Percentiles rank a stretch among this genome's conserved stretches.
phyloP scores from a whole-genome alignment of 2,329 filamentous ascomycete species.

The Metarhizium rileyi region DNA sequence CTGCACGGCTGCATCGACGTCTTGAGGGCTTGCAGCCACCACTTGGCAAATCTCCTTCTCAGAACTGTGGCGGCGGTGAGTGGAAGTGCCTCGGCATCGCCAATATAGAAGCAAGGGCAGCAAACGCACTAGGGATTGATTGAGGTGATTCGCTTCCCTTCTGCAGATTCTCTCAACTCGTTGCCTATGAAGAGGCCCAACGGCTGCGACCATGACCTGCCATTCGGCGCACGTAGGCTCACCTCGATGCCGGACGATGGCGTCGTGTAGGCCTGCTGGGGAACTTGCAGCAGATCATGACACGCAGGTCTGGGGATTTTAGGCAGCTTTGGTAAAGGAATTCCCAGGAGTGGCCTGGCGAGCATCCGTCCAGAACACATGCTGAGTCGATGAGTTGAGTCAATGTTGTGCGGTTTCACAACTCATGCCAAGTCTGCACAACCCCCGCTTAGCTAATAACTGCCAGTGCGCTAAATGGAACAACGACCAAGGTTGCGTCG shows the following conservation, averaged over 20 bases:
- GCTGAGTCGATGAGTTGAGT: no score
- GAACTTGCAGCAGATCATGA: neutral
- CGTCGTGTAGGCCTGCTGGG: neutral
- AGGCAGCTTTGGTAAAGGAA: neutral
- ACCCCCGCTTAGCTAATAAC: no score
- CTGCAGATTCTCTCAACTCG: constrained; percentile 61
- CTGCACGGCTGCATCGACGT: constrained; percentile 12
- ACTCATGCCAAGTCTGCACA: no score
- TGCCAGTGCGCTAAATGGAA: no score
- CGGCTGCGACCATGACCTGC: constrained; percentile 60
- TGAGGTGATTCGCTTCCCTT: constrained; percentile 52
- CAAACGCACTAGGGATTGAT: constrained; percentile 57
- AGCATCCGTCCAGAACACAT: neutral
- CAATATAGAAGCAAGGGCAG: neutral
- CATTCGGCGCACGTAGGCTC: constrained; percentile 67
- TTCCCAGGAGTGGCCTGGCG: neutral
- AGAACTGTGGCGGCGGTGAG: constrained; percentile 5
- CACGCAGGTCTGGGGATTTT: neutral
- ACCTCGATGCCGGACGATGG: constrained; percentile 22
- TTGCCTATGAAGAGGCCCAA: constrained; percentile 78
- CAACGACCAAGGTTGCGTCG: no score
- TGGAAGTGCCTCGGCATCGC: neutral
- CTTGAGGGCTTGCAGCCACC: constrained; percentile 8
- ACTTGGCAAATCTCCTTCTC: constrained; percentile 10
- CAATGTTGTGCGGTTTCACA: no score